Percentiles rank a stretch among this genome's conserved stretches.
Conservation (phyloP, 2,329 filamentous ascomycete genomes). For the Bertia moriformis region DNA sequence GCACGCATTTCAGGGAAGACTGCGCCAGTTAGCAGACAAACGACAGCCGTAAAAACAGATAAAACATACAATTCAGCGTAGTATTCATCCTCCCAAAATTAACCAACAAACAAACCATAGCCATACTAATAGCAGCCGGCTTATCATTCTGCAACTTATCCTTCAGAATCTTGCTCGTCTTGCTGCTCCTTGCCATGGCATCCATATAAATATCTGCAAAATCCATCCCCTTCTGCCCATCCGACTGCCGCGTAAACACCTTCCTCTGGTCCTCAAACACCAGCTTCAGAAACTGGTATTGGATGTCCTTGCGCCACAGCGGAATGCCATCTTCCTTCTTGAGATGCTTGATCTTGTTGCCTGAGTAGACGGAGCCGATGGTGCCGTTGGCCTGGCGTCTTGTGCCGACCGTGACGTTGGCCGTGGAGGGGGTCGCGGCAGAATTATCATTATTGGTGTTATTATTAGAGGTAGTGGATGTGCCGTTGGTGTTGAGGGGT, state of each 20-base stretch:
- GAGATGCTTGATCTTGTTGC: slow-evolving; percentile 47
- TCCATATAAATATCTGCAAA: slow-evolving; percentile 66
- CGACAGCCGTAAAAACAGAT: not conserved
- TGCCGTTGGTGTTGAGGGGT: no score
- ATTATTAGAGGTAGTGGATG: slow-evolving; percentile 1
- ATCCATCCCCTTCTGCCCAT: slow-evolving; percentile 26
- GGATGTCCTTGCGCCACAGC: slow-evolving; percentile 48
- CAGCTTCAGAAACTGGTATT: slow-evolving; percentile 44
- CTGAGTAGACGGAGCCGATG: slow-evolving; percentile 52
- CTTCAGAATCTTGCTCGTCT: slow-evolving; percentile 65
- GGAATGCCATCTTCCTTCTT: slow-evolving; percentile 51
- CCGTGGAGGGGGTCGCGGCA: no score
- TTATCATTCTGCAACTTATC: slow-evolving; percentile 60
- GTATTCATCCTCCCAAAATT: slow-evolving; percentile 70
- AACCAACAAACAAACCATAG: slow-evolving; percentile 64
- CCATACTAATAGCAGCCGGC: slow-evolving; percentile 60
- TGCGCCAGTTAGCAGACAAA: slow-evolving; percentile 12
- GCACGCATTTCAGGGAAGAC: slow-evolving; percentile 71
- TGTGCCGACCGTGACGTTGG: slow-evolving; percentile 26
- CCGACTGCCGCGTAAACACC: slow-evolving; percentile 56
- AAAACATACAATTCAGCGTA: slow-evolving; percentile 51
- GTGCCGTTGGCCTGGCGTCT: slow-evolving; percentile 49
- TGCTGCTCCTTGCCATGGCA: slow-evolving; percentile 67
- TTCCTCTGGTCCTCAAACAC: slow-evolving; percentile 38
- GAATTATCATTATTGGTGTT: slow-evolving; percentile 11